Conservation (phyloP, 352 stramenopile genomes). For the Phytopythium chamaehyphon region DNA sequence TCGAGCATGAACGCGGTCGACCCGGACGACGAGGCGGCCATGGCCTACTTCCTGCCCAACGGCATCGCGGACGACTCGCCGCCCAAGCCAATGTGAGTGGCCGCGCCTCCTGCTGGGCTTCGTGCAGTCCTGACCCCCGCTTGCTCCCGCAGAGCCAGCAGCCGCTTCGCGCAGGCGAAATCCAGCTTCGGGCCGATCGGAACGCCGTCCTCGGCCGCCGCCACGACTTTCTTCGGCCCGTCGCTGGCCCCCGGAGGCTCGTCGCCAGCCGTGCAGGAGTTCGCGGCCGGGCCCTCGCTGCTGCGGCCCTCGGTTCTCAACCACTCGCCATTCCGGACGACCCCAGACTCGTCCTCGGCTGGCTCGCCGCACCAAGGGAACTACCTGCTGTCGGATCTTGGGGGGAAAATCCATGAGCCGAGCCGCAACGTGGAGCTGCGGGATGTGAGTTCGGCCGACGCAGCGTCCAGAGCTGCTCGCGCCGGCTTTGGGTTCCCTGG, state of each 20-base stretch:
- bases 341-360: conserved; percentile 2
- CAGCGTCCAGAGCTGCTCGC: not conserved
- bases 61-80: conserved; percentile 82
- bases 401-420: conserved; percentile 49
- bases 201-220: not conserved
- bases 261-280: conserved; percentile 18
- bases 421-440: conserved; percentile 13
- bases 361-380: conserved; percentile 18
- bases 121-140: no score
- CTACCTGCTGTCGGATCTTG: conserved; percentile 53
- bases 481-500: conserved; percentile 31
- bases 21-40: conserved; percentile 54
- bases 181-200: conserved; percentile 49
- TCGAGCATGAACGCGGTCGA: conserved; percentile 27
- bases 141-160: not conserved
- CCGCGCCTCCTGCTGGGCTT: not conserved
- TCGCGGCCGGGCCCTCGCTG: conserved; percentile 10
- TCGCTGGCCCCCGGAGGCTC: not conserved
- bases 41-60: conserved; percentile 84
- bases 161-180: not conserved
- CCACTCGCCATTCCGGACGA: conserved; percentile 17
- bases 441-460: not conserved
- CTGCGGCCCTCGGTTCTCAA: conserved; percentile 19
- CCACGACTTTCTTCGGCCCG: conserved; percentile 14
- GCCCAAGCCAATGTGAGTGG: conserved; percentile 54